Evolutionary conservation across 2,329 filamentous ascomycete species (phyloP), one percentile per base, ranked within the genome.

Genomic region (Cadophora sp.): DNA sequence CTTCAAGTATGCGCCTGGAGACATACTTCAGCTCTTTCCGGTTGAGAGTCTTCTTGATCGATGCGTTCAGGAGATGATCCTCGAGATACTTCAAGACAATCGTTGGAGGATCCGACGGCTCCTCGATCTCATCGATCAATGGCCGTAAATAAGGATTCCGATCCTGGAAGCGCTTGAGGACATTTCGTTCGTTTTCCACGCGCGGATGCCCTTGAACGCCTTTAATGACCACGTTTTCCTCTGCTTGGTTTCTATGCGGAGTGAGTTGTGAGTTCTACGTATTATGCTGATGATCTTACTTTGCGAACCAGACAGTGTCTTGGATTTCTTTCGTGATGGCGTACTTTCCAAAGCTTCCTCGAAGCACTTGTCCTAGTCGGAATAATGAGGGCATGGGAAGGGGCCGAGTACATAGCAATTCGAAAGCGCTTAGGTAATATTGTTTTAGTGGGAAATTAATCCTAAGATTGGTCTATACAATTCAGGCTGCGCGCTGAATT

Each of bases 321-420:
- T 70, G 66, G 59, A 68, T 65, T 67, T 66, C 22, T 63, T 70
- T 68, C 20, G 68, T 68, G 51, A 70, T 65, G 36, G 56, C 64
- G 53, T 70, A 70, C 47, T 51, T 63, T 33, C 58, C 58, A 1
- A 50, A 48, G 36, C 43, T 48, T 18, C 41, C 39, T 60, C 43
- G 22, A 60, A 60, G 58, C 20, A 33, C 41, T 45, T 48, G 58
- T 60, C 41, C 43, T 48, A 60, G 24, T 48, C 58, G 58, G 50
- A 48, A 60, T n/a, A 48, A 43, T 4, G 41, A 60, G 13, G 58
- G 33, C 43, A 48, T 60, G 20, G 43, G 43, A 36, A 45, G 30
- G 16, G 56, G 51, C 51, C 33, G 30, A 39, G 16, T 56, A 56
- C 27, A 27, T 56, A 22, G 27, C 39, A 20, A 20, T 36, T 16